phyloP scores from a whole-genome alignment of 106 monocot species.

The Apostasia ramifera region DNA sequence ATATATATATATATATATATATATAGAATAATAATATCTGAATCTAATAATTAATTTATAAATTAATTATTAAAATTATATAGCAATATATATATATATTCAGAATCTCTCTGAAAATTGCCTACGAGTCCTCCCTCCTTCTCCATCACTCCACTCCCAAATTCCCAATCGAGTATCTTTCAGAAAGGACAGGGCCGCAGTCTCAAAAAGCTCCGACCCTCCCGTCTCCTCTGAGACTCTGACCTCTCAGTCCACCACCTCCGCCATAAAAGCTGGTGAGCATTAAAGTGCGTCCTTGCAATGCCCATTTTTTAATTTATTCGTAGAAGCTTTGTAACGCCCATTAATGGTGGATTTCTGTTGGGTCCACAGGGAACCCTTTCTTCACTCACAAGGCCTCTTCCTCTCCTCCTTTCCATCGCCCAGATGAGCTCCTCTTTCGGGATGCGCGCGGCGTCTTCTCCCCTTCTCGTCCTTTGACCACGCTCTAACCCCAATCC shows the following conservation, averaged over 20 bases:
- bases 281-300: slow-evolving; percentile 5
- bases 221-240: not conserved
- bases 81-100: too few relatives aligned
- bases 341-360: slow-evolving; percentile 8
- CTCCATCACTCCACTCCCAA: too few relatives aligned
- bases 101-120: too few relatives aligned
- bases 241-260: too few relatives aligned
- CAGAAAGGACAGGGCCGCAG: not conserved
- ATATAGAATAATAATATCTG: too few relatives aligned
- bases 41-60: too few relatives aligned
- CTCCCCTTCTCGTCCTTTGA: not conserved
- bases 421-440: not conserved
- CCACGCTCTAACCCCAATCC: not conserved
- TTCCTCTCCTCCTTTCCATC: not conserved
- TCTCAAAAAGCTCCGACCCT: not conserved
- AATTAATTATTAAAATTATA: too few relatives aligned
- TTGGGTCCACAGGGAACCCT: slow-evolving; percentile 3
- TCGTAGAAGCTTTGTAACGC: not conserved
- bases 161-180: not conserved
- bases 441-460: not conserved
- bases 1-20: too few relatives aligned
- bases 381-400: not conserved
- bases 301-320: too few relatives aligned
- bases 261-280: not conserved
- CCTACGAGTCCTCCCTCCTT: too few relatives aligned